These are phyloP conservation scores for Arthrinium puccinioides DNA, from an alignment of 2,329 filamentous ascomycete genomes.

Conservation along the genomic window DNA sequence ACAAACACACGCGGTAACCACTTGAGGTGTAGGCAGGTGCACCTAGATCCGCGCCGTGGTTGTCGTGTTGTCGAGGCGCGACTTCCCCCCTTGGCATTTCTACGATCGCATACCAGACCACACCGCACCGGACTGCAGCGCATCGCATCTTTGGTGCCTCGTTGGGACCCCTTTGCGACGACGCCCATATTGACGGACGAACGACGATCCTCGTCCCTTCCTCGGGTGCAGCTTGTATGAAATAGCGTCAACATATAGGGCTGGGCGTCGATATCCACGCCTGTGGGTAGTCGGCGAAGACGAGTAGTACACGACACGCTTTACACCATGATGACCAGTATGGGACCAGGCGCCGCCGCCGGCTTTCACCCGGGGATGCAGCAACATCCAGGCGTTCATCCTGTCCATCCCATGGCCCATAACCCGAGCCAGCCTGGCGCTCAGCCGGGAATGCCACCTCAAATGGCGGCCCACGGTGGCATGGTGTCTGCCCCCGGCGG, in stretches of 20 bases:
- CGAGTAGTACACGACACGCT: conserved; percentile 2
- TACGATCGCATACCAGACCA: no score
- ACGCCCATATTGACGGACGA: no score
- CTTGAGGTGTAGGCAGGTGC: not conserved
- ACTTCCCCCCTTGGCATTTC: no score
- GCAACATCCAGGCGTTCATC: conserved; percentile 60
- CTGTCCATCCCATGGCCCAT: conserved; percentile 58
- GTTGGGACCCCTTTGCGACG: no score
- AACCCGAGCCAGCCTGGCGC: conserved; percentile 64
- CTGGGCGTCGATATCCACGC: conserved; percentile 49
- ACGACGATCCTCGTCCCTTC: no score
- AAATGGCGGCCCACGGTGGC: conserved; percentile 53
- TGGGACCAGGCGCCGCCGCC: conserved; percentile 47
- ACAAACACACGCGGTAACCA: not conserved
- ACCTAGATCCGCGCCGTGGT: conserved; percentile 1
- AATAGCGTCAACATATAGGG: conserved; percentile 36
- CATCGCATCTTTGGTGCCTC: no score
- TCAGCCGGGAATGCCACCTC: conserved; percentile 60
- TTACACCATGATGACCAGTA: conserved; percentile 62
- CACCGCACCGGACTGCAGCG: no score
- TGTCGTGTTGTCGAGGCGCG: not conserved
- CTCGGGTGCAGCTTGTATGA: no score
- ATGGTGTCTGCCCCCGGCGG: conserved; percentile 67
- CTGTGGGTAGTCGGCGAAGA: conserved; percentile 46
- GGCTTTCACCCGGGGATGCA: conserved; percentile 65